These are phyloP conservation scores for Alternaria rosae DNA, from an alignment of 2,329 filamentous ascomycete species.

Conservation along the genomic window DNA sequence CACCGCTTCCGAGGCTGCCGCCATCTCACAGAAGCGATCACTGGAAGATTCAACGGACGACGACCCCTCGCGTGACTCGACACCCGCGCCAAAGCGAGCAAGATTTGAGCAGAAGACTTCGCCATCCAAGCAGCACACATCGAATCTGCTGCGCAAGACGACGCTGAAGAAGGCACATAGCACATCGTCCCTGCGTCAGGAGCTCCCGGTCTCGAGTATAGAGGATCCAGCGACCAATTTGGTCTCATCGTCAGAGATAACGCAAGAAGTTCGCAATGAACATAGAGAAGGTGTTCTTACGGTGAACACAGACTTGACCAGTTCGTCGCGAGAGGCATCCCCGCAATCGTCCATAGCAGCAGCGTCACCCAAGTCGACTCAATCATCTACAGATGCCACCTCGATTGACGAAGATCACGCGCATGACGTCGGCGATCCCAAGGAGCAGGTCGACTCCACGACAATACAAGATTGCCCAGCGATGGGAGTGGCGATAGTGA, in stretches of 20 bases:
- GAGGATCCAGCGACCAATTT: constrained; percentile 36
- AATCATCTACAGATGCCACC: constrained; percentile 47
- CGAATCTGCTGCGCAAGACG: constrained; percentile 29
- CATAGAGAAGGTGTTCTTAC: constrained; percentile 43
- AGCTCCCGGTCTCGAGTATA: constrained; percentile 43
- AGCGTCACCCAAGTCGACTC: constrained; percentile 44
- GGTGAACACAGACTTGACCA: constrained; percentile 38
- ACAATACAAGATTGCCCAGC: constrained; percentile 30
- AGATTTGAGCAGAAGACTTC: constrained; percentile 21
- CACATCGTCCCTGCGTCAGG: constrained; percentile 39
- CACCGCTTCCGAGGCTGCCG: constrained; percentile 2
- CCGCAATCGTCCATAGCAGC: constrained; percentile 37
- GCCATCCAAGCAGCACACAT: constrained; percentile 17
- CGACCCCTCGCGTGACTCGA: constrained; percentile 19
- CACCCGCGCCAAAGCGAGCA: constrained; percentile 22
- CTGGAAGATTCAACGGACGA: constrained; percentile 31
- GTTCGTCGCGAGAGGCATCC: constrained; percentile 38
- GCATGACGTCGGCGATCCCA: constrained; percentile 12
- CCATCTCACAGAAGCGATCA: constrained; percentile 36
- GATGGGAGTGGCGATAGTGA: constrained; percentile 41
- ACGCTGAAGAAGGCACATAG: constrained; percentile 45
- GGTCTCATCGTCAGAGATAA: constrained; percentile 20
- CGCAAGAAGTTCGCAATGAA: constrained; percentile 40
- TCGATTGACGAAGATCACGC: constrained; percentile 46
- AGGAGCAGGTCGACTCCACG: constrained; percentile 34